Conservation (phyloP, 176 grass and related monocot species). For the Microstegium vimineum region DNA sequence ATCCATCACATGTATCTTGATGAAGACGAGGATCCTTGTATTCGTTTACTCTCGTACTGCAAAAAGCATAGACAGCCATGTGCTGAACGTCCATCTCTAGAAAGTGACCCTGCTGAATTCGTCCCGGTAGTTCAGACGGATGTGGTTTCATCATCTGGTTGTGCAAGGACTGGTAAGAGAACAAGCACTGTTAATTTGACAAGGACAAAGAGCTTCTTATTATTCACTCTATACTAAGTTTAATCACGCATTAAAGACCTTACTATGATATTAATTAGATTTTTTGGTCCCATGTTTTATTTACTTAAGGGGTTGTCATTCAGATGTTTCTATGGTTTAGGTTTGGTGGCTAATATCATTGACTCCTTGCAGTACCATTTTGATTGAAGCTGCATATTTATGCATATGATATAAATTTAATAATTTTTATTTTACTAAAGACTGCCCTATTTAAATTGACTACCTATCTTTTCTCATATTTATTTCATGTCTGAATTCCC, state of each 20-base stretch:
- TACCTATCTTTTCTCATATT: background rate
- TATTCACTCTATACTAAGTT: background rate
- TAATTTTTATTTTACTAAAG: conserved; percentile 31
- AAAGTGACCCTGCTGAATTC: conserved; percentile 30
- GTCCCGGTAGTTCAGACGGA: conserved; percentile 39
- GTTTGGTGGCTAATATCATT: conserved; percentile 1
- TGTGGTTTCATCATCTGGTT: conserved; percentile 66
- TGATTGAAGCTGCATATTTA: conserved; percentile 5
- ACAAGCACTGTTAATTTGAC: conserved; percentile 6
- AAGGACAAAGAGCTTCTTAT: background rate
- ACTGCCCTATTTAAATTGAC: background rate
- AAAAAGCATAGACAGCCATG: conserved; percentile 96
- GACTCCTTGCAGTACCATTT: background rate
- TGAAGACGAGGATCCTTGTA: conserved; percentile 88
- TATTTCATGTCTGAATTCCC: conserved; percentile 17
- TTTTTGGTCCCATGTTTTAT: background rate
- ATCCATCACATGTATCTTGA: conserved; percentile 83
- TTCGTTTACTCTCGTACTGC: conserved; percentile 94
- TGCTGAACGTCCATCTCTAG: conserved; percentile 64
- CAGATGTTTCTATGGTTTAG: conserved; percentile 11
- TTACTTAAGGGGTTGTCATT: background rate
- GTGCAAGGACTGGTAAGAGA: conserved; percentile 86
- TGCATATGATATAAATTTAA: background rate
- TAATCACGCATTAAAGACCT: conserved; percentile 3
- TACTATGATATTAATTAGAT: background rate